Percentiles rank a stretch among this genome's conserved stretches.
Evolutionary conservation across 768 basidiomycete species (phyloP).

Genomic region (Trametes coccinea): DNA sequence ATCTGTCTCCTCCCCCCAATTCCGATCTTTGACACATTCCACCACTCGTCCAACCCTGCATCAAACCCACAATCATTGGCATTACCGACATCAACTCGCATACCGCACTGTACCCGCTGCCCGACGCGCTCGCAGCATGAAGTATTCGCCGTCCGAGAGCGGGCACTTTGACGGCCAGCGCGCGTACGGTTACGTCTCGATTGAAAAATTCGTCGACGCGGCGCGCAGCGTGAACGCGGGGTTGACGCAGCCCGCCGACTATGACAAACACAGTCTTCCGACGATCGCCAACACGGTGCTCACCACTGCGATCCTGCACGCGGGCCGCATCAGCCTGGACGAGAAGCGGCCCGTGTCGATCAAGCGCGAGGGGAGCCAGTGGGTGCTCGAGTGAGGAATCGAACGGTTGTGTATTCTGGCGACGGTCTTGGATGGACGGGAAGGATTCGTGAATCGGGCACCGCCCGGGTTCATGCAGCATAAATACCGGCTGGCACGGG

Average conservation of each 20-base stretch:
- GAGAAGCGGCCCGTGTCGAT: conserved; percentile 85
- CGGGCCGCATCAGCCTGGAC: conserved; percentile 86
- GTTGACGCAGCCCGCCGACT: conserved; percentile 62
- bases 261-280: conserved; percentile 78
- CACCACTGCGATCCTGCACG: conserved; percentile 86
- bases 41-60: not conserved
- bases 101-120: conserved; percentile 1
- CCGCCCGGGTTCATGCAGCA: not conserved
- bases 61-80: not conserved
- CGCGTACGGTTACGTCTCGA: conserved; percentile 89
- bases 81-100: not conserved
- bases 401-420: conserved; percentile 23
- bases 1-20: not conserved
- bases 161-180: conserved; percentile 94
- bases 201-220: conserved; percentile 90
- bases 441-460: not conserved
- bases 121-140: conserved; percentile 61
- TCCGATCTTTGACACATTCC: not conserved
- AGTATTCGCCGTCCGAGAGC: conserved; percentile 88
- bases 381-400: conserved; percentile 59
- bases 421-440: not conserved
- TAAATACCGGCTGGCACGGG: not conserved
- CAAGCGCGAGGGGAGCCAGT: conserved; percentile 60
- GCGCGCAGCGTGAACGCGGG: conserved; percentile 78
- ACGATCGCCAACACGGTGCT: conserved; percentile 88